Percentiles rank a stretch among this genome's conserved stretches.
Evolutionary conservation across 2,329 filamentous ascomycete species (phyloP).

Genomic region (Fusarium avenaceum): DNA sequence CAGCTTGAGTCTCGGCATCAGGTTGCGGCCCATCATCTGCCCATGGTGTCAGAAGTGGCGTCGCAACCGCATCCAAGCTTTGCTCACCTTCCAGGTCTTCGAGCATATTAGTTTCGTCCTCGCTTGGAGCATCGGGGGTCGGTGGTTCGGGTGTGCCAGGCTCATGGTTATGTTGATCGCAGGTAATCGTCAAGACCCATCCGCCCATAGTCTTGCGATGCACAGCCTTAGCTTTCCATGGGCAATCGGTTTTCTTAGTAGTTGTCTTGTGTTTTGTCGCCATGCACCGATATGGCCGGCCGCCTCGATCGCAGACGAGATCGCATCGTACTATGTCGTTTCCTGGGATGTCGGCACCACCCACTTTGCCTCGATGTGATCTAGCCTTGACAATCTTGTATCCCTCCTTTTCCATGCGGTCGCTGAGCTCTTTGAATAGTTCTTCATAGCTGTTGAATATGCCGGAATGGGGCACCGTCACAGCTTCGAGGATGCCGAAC

Average conservation of each 20-base stretch:
- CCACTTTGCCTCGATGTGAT: slow-evolving; percentile 59
- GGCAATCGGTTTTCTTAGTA: slow-evolving; percentile 62
- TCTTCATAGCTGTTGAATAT: slow-evolving; percentile 59
- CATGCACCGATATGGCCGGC: slow-evolving; percentile 59
- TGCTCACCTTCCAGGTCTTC: slow-evolving; percentile 46
- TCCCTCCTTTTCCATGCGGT: slow-evolving; percentile 59
- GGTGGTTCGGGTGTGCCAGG: slow-evolving; percentile 60
- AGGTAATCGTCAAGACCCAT: slow-evolving; percentile 61
- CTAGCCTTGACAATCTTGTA: slow-evolving; percentile 62
- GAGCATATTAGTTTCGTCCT: slow-evolving; percentile 52
- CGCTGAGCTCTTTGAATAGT: slow-evolving; percentile 57
- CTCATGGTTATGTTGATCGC: slow-evolving; percentile 61
- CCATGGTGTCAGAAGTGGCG: slow-evolving; percentile 32
- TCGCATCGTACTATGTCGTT: slow-evolving; percentile 61
- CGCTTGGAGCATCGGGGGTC: slow-evolving; percentile 53
- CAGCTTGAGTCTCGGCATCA: slow-evolving; percentile 55
- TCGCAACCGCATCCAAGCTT: slow-evolving; percentile 20
- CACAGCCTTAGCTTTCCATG: slow-evolving; percentile 62
- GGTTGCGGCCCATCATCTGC: slow-evolving; percentile 51
- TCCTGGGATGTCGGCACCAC: slow-evolving; percentile 57
- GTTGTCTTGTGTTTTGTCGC: slow-evolving; percentile 62
- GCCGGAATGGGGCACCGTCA: slow-evolving; percentile 54
- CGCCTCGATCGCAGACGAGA: slow-evolving; percentile 61
- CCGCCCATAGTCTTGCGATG: slow-evolving; percentile 59
- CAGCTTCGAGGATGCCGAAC: slow-evolving; percentile 61